phyloP scores from a whole-genome alignment of 2,329 filamentous ascomycete genomes.

The Pyrenophora tritici-repentis region DNA sequence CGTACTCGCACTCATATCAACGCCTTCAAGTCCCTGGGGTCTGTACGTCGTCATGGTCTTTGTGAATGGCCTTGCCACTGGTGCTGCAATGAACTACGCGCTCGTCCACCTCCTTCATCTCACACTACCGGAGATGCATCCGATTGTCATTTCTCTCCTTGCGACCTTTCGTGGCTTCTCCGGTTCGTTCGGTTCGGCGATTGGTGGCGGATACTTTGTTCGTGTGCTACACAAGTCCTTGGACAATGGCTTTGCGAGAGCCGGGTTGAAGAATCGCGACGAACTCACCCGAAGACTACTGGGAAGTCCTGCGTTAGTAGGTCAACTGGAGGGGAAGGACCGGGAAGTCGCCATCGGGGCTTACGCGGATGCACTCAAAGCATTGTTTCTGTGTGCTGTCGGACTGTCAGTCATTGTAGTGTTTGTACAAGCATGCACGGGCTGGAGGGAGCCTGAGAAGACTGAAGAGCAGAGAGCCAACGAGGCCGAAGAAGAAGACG shows the following conservation, averaged over 20 bases:
- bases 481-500: conserved; percentile 30
- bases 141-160: conserved; percentile 75
- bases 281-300: conserved; percentile 60
- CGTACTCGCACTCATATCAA: conserved; percentile 61
- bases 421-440: conserved; percentile 62
- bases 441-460: conserved; percentile 55
- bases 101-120: conserved; percentile 80
- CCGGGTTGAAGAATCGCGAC: conserved; percentile 45
- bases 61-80: conserved; percentile 72
- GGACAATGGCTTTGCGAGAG: conserved; percentile 60
- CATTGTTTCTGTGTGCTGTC: conserved; percentile 59
- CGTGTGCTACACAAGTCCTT: conserved; percentile 64
- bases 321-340: conserved; percentile 55
- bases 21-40: conserved; percentile 55
- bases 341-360: conserved; percentile 57
- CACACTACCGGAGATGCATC: conserved; percentile 68
- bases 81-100: conserved; percentile 77
- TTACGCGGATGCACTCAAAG: conserved; percentile 60
- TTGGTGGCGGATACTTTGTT: conserved; percentile 76
- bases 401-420: conserved; percentile 56
- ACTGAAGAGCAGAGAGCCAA: conserved; percentile 20
- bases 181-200: conserved; percentile 77
- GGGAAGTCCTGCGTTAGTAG: conserved; percentile 63
- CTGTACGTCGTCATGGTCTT: conserved; percentile 67
- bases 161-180: conserved; percentile 83